phyloP scores from a whole-genome alignment of 2,329 filamentous ascomycete species.

The Pseudogymnoascus sp. region DNA sequence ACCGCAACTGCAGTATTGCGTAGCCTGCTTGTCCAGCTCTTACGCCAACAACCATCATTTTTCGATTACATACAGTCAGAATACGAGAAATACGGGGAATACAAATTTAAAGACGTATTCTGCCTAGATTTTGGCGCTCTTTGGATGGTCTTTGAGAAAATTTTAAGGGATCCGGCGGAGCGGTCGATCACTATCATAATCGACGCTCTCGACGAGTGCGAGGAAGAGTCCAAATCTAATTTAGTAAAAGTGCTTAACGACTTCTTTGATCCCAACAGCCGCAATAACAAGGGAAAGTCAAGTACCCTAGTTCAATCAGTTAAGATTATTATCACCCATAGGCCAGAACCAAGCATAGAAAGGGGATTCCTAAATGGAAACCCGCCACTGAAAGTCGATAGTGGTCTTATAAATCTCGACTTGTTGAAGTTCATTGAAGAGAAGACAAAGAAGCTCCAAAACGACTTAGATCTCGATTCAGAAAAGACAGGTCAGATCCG shows the following conservation, averaged over 20 bases:
- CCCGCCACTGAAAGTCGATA: neutral
- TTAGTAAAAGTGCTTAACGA: neutral
- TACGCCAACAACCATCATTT: neutral
- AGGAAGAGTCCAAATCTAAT: neutral
- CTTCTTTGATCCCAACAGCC: neutral
- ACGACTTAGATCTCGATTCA: neutral
- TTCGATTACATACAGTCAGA: neutral
- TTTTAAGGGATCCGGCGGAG: neutral
- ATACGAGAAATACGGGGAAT: neutral
- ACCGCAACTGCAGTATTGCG: conserved; percentile 1
- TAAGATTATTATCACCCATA: neutral
- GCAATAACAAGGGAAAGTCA: neutral
- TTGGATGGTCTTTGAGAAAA: neutral
- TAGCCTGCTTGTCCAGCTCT: conserved; percentile 8
- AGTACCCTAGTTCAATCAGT: neutral
- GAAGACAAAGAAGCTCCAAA: neutral
- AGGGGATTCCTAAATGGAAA: neutral
- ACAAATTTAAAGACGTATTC: neutral
- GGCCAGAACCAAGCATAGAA: neutral
- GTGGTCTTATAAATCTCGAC: neutral
- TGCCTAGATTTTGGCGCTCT: neutral
- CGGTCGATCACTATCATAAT: conserved; percentile 4
- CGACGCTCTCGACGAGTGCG: conserved; percentile 8
- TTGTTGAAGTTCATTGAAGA: neutral
- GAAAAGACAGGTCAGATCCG: neutral